Evolutionary conservation across 2,329 filamentous ascomycete species (phyloP), one percentile per base, ranked within the genome.

Genomic region (Colletotrichum tropicale): DNA sequence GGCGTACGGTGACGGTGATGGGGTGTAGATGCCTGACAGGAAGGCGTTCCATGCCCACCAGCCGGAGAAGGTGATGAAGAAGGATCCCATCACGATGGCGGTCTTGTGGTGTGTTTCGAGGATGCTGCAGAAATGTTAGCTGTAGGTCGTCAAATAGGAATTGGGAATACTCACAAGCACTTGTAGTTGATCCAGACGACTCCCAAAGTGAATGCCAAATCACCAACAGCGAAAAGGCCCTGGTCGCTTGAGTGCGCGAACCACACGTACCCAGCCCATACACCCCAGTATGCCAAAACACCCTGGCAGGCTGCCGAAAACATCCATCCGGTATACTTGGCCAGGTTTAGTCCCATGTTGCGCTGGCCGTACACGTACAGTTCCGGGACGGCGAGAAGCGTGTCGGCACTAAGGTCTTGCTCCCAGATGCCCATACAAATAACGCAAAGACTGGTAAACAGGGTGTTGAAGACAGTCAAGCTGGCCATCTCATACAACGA

Each of bases 381-480:
- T 83, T 98, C 96, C 0, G 96, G 96, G 0, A 98, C 93, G 0
- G 96, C 96, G n/a, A 98, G 89, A 4, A 98, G 88, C 0, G 96
- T 98, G 36, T 95, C 92, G 0, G 96, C 94, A 6, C 90, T 87
- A 4, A 98, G 89, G 81, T 98, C 96, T 82, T 98, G 95, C 81
- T 98, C 96, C 85, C 97, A 98, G 21, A 98, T 93, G 13, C 96
- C 96, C 78, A 98, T 91, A 80, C 98, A 94, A 77, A 98, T 98
- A 28, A 97, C 95, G 56, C 94, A 93, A 4, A 98, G 87, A 74
- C 94, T 97, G 1, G 96, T 98, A 84, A 98, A 98, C 15, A 98
- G 90, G 2, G 95, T 97, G 82, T 98, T 98, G 87, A 98, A 96
- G 82, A 98, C 95, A 62, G 94, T 97, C 81, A 98, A 85, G 78